A percentile compares a stretch with the other conserved stretches of the same genome.
Evolutionary conservation across 164 flowering plant species (phyloP).

Genomic region (Cinnamomum micranthum): DNA sequence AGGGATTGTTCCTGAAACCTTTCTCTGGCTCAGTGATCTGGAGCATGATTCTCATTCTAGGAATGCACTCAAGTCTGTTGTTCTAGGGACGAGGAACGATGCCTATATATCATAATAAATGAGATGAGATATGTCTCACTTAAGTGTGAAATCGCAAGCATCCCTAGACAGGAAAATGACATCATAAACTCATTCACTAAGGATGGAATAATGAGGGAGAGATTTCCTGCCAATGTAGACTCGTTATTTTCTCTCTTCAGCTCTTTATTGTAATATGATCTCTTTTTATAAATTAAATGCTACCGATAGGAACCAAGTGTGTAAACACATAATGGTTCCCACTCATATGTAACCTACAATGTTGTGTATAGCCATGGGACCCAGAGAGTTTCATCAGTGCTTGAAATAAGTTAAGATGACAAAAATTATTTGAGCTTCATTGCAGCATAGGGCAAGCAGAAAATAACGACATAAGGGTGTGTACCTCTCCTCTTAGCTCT

Average conservation of each 20-base stretch:
- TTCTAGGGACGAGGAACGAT: not conserved
- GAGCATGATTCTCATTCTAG: not conserved
- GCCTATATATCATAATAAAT: not conserved
- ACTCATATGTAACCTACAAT: not conserved
- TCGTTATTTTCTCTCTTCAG: no score
- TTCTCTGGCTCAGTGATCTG: not conserved
- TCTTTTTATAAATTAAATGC: no score
- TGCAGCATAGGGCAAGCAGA: not conserved
- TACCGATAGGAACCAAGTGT: not conserved
- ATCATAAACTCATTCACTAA: no score
- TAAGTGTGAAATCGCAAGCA: no score
- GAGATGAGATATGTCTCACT: no score
- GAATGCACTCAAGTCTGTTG: not conserved
- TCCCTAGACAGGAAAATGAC: no score
- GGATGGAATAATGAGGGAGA: no score
- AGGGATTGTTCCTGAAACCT: not conserved
- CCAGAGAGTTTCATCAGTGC: not conserved
- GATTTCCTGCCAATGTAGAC: no score
- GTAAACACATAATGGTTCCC: not conserved
- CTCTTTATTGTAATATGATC: no score
- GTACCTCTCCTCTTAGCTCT: constrained; percentile 87
- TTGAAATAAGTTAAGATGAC: not conserved
- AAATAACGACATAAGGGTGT: not conserved
- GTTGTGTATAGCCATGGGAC: not conserved
- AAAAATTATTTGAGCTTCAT: not conserved